Evolutionary conservation across 306 rosid genomes (phyloP).

Genomic region (Elaeagnus macrophylla): DNA sequence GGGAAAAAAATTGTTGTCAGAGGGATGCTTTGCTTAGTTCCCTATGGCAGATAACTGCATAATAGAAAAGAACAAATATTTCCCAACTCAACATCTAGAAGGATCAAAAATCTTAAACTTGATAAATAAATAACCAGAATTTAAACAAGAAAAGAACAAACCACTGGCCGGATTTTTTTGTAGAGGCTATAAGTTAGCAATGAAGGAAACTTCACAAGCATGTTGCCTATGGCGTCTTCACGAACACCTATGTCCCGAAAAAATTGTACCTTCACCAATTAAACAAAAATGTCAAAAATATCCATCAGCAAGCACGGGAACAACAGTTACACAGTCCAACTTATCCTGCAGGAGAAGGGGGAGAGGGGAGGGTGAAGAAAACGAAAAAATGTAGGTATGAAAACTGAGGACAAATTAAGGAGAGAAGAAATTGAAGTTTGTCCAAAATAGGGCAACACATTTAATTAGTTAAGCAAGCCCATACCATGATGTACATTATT

Average conservation of each 20-base stretch:
- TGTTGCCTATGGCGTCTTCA: constrained; percentile 75
- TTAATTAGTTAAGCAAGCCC: too few species aligned
- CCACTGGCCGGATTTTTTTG: constrained; percentile 92
- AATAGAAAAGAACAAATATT: too few species aligned
- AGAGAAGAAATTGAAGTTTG: too few species aligned
- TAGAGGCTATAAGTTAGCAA: constrained; percentile 72
- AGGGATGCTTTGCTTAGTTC: too few species aligned
- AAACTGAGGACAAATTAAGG: too few species aligned
- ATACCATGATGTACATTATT: background rate
- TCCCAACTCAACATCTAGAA: too few species aligned
- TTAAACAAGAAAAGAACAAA: constrained; percentile 34
- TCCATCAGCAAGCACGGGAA: constrained; percentile 11
- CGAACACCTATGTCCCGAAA: constrained; percentile 68
- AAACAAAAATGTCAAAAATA: constrained; percentile 17
- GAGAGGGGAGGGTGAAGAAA: too few species aligned
- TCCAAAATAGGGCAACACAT: too few species aligned
- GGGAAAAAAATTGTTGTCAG: too few species aligned
- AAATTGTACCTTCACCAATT: constrained; percentile 52
- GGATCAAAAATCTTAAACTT: constrained; percentile 5
- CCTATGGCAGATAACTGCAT: too few species aligned
- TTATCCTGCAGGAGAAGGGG: too few species aligned
- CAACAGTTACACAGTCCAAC: background rate
- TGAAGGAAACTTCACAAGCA: constrained; percentile 88
- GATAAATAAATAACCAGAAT: constrained; percentile 11
- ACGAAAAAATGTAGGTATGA: too few species aligned